Conservation (phyloP, 2,329 filamentous ascomycete species). For the Bipolaris gigantea region DNA sequence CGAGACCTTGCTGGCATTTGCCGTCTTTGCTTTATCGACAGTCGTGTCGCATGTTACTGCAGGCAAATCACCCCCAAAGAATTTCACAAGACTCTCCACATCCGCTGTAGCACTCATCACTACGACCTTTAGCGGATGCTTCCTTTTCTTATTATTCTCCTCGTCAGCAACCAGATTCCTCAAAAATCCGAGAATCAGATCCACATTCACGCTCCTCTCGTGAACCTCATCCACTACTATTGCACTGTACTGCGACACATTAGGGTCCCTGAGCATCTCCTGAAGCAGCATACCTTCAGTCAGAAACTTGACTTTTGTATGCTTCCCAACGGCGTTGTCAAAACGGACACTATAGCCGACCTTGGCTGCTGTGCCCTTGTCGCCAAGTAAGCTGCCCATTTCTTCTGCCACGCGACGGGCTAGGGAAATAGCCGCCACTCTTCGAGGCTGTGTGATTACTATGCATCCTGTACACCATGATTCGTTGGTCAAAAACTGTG, state of each 20-base stretch:
- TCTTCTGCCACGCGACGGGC: conserved; percentile 87
- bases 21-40: conserved; percentile 6
- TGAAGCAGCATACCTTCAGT: conserved; percentile 97
- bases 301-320: conserved; percentile 87
- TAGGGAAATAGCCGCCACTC: conserved; percentile 90
- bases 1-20: conserved; percentile 32
- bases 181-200: conserved; percentile 85
- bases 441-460: conserved; percentile 89
- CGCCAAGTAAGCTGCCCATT: conserved; percentile 66
- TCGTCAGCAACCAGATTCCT: conserved; percentile 70
- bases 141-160: conserved; percentile 66
- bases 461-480: conserved; percentile 79
- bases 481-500: conserved; percentile 81
- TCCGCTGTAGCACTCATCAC: conserved; percentile 98
- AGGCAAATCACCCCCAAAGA: conserved; percentile 60
- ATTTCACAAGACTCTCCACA: conserved; percentile 73
- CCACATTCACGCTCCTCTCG: conserved; percentile 92
- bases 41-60: conserved; percentile 13
- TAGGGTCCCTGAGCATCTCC: conserved; percentile 84
- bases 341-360: conserved; percentile 97
- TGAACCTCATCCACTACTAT: conserved; percentile 96
- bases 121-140: conserved; percentile 74
- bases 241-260: conserved; percentile 81
- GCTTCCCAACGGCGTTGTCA: conserved; percentile 79
- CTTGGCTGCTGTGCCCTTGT: conserved; percentile 59